A percentile compares a stretch with the other conserved stretches of the same genome.
Evolutionary conservation across 2,329 filamentous ascomycete species (phyloP).

Genomic region (Clonostachys sp.): DNA sequence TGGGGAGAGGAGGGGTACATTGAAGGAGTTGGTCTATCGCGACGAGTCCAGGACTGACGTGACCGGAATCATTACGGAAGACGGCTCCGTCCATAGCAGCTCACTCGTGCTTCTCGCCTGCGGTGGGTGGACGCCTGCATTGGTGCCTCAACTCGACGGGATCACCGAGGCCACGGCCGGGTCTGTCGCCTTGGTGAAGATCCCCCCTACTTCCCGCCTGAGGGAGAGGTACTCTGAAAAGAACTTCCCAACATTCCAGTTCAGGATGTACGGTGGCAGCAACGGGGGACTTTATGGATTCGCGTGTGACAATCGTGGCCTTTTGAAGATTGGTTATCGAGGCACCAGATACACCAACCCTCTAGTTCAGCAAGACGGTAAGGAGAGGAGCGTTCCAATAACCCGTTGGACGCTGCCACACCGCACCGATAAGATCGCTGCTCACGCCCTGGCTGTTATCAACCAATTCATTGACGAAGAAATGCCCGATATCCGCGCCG

Average conservation of each 20-base stretch:
- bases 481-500: conserved; percentile 31
- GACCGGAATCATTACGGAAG: not conserved
- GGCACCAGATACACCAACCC: conserved; percentile 46
- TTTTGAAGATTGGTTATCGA: conserved; percentile 45
- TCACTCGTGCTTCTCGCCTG: conserved; percentile 13
- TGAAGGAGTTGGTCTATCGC: conserved; percentile 16
- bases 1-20: conserved; percentile 17
- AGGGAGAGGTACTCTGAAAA: conserved; percentile 4
- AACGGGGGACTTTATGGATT: conserved; percentile 43
- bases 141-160: conserved; percentile 8
- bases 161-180: conserved; percentile 10
- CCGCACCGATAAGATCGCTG: conserved; percentile 13
- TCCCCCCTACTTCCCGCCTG: conserved; percentile 4
- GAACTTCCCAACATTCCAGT: conserved; percentile 22
- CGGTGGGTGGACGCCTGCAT: conserved; percentile 6
- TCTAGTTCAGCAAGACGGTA: conserved; percentile 22
- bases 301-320: conserved; percentile 30
- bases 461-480: conserved; percentile 27
- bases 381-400: conserved; percentile 29
- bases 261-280: conserved; percentile 10
- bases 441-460: conserved; percentile 17
- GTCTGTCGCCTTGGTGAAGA: conserved; percentile 6
- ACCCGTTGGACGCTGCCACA: conserved; percentile 26
- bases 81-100: conserved; percentile 7
- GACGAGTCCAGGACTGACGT: conserved; percentile 13